Conservation (phyloP, 768 basidiomycete genomes). For the Arthromyces matolae region DNA sequence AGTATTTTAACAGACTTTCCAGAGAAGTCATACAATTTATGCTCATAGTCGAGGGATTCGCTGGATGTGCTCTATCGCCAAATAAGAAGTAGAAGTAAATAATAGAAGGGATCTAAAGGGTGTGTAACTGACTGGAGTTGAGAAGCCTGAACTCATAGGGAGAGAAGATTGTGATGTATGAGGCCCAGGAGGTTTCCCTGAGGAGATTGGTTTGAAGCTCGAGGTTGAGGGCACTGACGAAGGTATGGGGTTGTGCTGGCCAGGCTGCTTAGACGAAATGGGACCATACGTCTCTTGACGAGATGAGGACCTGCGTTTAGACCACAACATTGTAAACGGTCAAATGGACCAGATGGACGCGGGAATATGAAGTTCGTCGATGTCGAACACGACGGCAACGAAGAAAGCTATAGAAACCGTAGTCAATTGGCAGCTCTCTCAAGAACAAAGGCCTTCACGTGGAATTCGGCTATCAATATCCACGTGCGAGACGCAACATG, state of each 20-base stretch:
- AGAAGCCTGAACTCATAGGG: slow-evolving; percentile 6
- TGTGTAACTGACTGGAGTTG: slow-evolving; percentile 7
- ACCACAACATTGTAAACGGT: slow-evolving; percentile 18
- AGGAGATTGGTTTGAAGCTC: slow-evolving; percentile 13
- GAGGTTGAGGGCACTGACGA: slow-evolving; percentile 13
- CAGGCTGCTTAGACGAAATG: slow-evolving; percentile 14
- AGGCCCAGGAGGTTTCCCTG: slow-evolving; percentile 9
- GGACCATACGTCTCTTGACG: slow-evolving; percentile 15
- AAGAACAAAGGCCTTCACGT: slow-evolving; percentile 20
- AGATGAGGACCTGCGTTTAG: slow-evolving; percentile 19
- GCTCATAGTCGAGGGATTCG: slow-evolving; percentile 1
- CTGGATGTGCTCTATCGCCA: slow-evolving; percentile 7
- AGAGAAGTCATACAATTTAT: slow-evolving; percentile 9
- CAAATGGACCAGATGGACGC: neutral
- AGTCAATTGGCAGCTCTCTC: slow-evolving; percentile 13
- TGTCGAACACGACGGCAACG: slow-evolving; percentile 11
- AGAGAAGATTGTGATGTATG: slow-evolving; percentile 14
- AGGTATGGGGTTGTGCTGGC: slow-evolving; percentile 12
- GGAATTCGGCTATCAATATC: slow-evolving; percentile 20
- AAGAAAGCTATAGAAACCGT: slow-evolving; percentile 10
- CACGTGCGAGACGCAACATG: slow-evolving; percentile 21
- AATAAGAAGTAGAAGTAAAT: slow-evolving; percentile 1
- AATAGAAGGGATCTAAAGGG: slow-evolving; percentile 2
- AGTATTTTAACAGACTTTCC: neutral
- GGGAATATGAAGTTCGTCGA: slow-evolving; percentile 5